Evolutionary conservation across 163 green algal genomes (phyloP).

Genomic region (Scenedesmus sp.): DNA sequence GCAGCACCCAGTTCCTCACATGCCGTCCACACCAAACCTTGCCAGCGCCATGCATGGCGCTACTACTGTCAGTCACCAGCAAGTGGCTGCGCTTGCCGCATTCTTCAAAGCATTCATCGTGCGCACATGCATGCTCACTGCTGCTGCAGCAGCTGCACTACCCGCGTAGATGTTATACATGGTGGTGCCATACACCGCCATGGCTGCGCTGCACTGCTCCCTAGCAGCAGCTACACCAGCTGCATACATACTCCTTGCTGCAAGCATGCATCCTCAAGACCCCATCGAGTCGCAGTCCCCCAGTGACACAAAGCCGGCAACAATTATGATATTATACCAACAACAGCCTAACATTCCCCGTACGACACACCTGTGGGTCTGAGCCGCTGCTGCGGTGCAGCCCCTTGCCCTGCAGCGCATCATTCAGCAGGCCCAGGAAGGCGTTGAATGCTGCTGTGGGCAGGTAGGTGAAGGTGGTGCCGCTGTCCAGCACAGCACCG

Average conservation of each 20-base stretch:
- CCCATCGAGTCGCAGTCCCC: neutral
- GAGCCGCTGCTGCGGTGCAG: slow-evolving; percentile 58
- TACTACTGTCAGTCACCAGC: no score
- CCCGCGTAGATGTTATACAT: no score
- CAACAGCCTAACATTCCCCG: neutral
- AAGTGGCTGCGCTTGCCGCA: no score
- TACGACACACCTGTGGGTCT: slow-evolving; percentile 65
- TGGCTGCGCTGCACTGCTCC: neutral
- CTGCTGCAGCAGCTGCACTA: no score
- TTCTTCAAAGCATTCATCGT: no score
- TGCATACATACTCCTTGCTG: neutral
- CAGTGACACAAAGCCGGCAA: neutral
- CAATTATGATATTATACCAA: neutral
- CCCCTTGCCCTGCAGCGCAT: slow-evolving; percentile 56
- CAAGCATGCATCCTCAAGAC: neutral
- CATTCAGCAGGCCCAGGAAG: slow-evolving; percentile 62
- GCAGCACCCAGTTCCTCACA: neutral
- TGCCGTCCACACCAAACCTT: no score
- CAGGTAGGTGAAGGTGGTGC: slow-evolving; percentile 98
- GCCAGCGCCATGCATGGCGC: no score
- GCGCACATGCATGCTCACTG: no score
- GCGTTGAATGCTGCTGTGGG: slow-evolving; percentile 77
- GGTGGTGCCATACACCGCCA: no score
- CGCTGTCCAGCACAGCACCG: slow-evolving; percentile 94
- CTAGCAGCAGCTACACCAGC: neutral